These are phyloP conservation scores for Penicillium daleae DNA, from an alignment of 495 filamentous ascomycete genomes.

Conservation along the genomic window DNA sequence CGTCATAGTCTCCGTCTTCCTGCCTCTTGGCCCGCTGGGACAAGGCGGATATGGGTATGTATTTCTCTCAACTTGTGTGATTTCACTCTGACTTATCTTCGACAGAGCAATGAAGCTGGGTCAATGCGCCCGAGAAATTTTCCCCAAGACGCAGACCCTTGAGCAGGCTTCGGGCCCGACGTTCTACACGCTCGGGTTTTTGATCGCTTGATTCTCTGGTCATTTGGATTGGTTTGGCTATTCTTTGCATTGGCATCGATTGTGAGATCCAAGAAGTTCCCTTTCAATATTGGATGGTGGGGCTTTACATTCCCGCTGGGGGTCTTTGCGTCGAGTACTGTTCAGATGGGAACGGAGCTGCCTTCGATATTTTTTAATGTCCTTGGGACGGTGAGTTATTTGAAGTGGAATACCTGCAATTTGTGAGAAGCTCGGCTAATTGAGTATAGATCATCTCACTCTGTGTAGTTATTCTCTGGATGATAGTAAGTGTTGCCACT, in stretches of 20 bases:
- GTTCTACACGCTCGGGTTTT: constrained; percentile 58
- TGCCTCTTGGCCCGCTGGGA: constrained; percentile 64
- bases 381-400: constrained; percentile 43
- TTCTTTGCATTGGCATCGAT: constrained; percentile 55
- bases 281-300: constrained; percentile 74
- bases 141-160: constrained; percentile 55
- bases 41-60: constrained; percentile 57
- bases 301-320: constrained; percentile 66
- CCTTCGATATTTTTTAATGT: constrained; percentile 56
- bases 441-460: constrained; percentile 48
- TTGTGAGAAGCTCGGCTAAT: neutral
- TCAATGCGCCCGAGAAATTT: constrained; percentile 51
- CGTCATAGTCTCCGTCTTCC: constrained; percentile 63
- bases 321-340: constrained; percentile 56
- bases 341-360: constrained; percentile 51
- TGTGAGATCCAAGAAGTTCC: constrained; percentile 48
- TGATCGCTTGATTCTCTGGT: constrained; percentile 62
- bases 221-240: constrained; percentile 64
- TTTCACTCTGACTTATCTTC: neutral
- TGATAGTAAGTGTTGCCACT: constrained; percentile 51
- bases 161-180: constrained; percentile 47
- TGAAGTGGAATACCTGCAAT: neutral
- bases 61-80: neutral
- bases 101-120: constrained; percentile 58
- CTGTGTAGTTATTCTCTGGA: constrained; percentile 55